Evolutionary conservation across 208 protist species (phyloP).

Genomic region (Acanthamoeba royreba): DNA sequence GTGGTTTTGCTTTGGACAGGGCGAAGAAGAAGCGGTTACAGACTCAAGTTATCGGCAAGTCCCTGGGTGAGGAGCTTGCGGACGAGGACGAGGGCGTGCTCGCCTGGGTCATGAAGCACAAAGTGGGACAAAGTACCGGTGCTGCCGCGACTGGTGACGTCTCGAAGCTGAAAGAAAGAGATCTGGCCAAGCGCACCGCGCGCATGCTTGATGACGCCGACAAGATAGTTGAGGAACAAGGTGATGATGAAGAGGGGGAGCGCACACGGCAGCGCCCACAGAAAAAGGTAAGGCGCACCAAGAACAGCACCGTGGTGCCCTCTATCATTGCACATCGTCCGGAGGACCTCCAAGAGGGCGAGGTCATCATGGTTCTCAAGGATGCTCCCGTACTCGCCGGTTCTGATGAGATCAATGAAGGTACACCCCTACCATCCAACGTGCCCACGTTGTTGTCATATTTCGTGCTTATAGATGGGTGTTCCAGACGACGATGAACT

Average conservation of each 20-base stretch:
- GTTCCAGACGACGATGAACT: slow-evolving; percentile 12
- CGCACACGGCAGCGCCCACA: not conserved
- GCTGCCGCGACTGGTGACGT: not conserved
- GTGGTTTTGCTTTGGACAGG: not conserved
- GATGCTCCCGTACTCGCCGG: not conserved
- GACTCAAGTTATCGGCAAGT: not conserved
- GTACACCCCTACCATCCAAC: not conserved
- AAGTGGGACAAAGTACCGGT: too few relatives aligned
- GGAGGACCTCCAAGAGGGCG: not conserved
- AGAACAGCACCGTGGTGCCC: not conserved
- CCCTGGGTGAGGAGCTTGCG: not conserved
- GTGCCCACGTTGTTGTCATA: not conserved
- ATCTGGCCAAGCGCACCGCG: not conserved
- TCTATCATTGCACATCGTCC: not conserved
- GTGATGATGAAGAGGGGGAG: not conserved
- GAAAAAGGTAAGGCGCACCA: not conserved
- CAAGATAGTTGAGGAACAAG: not conserved
- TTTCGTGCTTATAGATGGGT: not conserved
- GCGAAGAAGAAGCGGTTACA: not conserved
- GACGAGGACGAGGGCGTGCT: slow-evolving; percentile 1
- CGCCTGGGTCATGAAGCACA: slow-evolving; percentile 16
- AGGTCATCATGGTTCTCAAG: not conserved
- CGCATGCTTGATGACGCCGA: not conserved
- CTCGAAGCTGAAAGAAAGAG: not conserved
- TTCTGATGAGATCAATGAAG: not conserved